Evolutionary conservation across 2,329 filamentous ascomycete genomes (phyloP).

Genomic region (Exophiala oligosperma): DNA sequence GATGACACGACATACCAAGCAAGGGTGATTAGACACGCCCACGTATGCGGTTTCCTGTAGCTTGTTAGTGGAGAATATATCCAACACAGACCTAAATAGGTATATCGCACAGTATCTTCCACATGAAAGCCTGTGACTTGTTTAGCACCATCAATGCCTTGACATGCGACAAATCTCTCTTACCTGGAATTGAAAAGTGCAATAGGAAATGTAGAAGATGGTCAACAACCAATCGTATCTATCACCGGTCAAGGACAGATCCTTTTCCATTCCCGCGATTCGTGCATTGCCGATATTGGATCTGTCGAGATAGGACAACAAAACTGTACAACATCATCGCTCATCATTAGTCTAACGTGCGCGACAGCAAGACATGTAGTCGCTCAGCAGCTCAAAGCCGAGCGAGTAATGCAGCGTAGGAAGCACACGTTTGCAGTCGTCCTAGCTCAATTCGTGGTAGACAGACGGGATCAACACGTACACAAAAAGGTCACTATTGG

Average conservation of each 20-base stretch:
- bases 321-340: slow-evolving; percentile 2
- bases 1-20: slow-evolving; percentile 8
- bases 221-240: slow-evolving; percentile 53
- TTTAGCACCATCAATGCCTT: background rate
- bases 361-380: background rate
- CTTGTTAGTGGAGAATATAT: slow-evolving; percentile 43
- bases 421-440: too few species aligned
- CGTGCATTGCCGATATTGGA: slow-evolving; percentile 49
- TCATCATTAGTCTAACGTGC: background rate
- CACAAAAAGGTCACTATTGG: slow-evolving; percentile 50
- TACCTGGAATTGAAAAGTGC: slow-evolving; percentile 26
- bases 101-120: slow-evolving; percentile 39
- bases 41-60: slow-evolving; percentile 20
- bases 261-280: slow-evolving; percentile 46
- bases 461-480: slow-evolving; percentile 18
- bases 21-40: slow-evolving; percentile 20
- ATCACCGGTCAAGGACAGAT: slow-evolving; percentile 46
- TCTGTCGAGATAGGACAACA: slow-evolving; percentile 45
- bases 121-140: slow-evolving; percentile 44
- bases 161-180: background rate
- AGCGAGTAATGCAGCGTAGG: too few species aligned
- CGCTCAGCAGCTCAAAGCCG: background rate
- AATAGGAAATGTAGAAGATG: slow-evolving; percentile 54
- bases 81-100: slow-evolving; percentile 41
- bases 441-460: too few species aligned